Evolutionary conservation across 495 filamentous ascomycete genomes (phyloP), one percentile per base, ranked within the genome.

Genomic region (Neohortaea acidophila): DNA sequence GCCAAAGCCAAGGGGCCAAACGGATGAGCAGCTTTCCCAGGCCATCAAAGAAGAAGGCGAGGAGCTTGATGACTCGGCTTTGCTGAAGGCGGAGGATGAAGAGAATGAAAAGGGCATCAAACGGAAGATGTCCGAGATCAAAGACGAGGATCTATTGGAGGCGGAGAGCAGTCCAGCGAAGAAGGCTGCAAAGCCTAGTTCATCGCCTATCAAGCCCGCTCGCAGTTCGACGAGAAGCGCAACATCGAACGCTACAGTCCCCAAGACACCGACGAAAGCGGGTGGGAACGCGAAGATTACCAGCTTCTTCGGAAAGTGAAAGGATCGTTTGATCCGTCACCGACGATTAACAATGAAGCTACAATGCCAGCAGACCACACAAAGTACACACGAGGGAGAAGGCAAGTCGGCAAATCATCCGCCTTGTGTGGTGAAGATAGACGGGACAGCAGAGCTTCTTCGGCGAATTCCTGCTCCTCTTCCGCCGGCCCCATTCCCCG

Each of bases 291-390:
- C 27, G 29, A 51, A 41, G 42, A 54, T 54, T 22, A 51, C 48
- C 15, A 40, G 15, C 21, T 54, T 54, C 42, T 51, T 54, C 36
- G 38, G 36, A 26, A 40, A 47, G 38, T 50, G 33, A 52, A n/a
- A n/a, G n/a, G n/a, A n/a, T n/a, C n/a, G n/a, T n/a, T n/a, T n/a
- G n/a, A n/a, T n/a, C n/a, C n/a, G n/a, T n/a, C n/a, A n/a, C n/a
- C n/a, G n/a, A n/a, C n/a, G n/a, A n/a, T n/a, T n/a, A n/a, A n/a
- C n/a, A n/a, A n/a, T n/a, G n/a, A n/a, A n/a, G n/a, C n/a, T n/a
- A n/a, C n/a, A n/a, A n/a, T n/a, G n/a, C n/a, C n/a, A n/a, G n/a
- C n/a, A n/a, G n/a, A n/a, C n/a, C n/a, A n/a, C n/a, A n/a, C n/a
- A n/a, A n/a, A n/a, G n/a, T n/a, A n/a, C n/a, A n/a, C n/a, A n/a